phyloP scores from a whole-genome alignment of 2,329 filamentous ascomycete species.

The Aureobasidium sp. region DNA sequence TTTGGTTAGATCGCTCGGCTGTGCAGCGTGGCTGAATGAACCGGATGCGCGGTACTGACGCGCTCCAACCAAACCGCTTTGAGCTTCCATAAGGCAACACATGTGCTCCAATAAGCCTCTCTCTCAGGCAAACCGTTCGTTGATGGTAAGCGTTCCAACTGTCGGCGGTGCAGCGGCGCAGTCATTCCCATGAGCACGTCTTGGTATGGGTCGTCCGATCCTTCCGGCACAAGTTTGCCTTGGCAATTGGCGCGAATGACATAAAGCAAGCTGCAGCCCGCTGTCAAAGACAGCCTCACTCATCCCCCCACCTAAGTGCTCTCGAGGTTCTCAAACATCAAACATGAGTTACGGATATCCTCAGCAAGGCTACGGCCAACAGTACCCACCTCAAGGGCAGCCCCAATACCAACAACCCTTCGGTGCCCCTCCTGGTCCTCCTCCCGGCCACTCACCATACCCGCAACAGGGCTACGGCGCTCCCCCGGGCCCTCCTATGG shows the following conservation, averaged over 20 bases:
- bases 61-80: neutral
- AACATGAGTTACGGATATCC: conserved; percentile 12
- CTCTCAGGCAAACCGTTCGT: neutral
- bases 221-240: conserved; percentile 2
- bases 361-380: conserved; percentile 12
- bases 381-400: neutral
- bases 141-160: neutral
- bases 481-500: conserved; percentile 14
- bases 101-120: neutral
- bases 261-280: conserved; percentile 2
- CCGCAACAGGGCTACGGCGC: conserved; percentile 18
- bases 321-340: neutral
- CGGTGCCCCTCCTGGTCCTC: conserved; percentile 2
- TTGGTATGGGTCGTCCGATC: conserved; percentile 6
- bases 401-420: neutral
- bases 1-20: neutral
- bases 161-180: conserved; percentile 1
- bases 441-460: conserved; percentile 15
- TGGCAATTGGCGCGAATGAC: conserved; percentile 5
- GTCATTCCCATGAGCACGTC: neutral
- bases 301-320: neutral
- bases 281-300: neutral
- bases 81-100: neutral
- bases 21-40: neutral
- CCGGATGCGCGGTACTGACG: neutral